Percentiles rank a stretch among this genome's conserved stretches.
Evolutionary conservation across 495 filamentous ascomycete species (phyloP).

Genomic region (Melanomma pulvis-pyrius): DNA sequence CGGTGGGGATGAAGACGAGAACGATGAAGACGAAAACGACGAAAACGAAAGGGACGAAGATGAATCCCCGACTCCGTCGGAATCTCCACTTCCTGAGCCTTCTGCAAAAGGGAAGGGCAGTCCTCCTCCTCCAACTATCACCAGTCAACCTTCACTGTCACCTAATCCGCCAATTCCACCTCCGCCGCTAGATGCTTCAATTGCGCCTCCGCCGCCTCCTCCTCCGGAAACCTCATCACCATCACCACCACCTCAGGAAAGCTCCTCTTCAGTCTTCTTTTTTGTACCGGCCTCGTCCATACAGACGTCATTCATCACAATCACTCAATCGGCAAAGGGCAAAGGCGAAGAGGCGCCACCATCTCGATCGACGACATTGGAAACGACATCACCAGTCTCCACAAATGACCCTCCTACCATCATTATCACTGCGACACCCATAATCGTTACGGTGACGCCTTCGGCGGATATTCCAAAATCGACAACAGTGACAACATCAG

Average conservation of each 20-base stretch:
- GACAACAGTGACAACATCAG: not conserved
- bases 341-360: constrained; percentile 8
- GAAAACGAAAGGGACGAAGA: not conserved
- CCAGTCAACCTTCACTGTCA: no score
- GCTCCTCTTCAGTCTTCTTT: constrained; percentile 2
- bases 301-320: constrained; percentile 17
- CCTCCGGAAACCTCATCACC: not conserved
- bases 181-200: not conserved
- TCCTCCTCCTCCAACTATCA: not conserved
- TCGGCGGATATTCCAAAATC: not conserved
- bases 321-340: constrained; percentile 14
- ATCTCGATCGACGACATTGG: not conserved
- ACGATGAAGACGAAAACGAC: no score
- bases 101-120: not conserved
- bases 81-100: not conserved
- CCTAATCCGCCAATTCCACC: not conserved
- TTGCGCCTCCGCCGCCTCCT: not conserved
- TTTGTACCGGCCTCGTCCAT: not conserved
- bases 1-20: not conserved
- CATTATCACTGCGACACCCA: not conserved
- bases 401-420: not conserved
- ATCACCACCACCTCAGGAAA: not conserved
- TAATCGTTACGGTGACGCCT: not conserved
- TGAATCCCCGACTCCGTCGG: not conserved
- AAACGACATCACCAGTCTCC: not conserved